Conservation (phyloP, 768 basidiomycete species). For the Tephrocybe sp. region DNA sequence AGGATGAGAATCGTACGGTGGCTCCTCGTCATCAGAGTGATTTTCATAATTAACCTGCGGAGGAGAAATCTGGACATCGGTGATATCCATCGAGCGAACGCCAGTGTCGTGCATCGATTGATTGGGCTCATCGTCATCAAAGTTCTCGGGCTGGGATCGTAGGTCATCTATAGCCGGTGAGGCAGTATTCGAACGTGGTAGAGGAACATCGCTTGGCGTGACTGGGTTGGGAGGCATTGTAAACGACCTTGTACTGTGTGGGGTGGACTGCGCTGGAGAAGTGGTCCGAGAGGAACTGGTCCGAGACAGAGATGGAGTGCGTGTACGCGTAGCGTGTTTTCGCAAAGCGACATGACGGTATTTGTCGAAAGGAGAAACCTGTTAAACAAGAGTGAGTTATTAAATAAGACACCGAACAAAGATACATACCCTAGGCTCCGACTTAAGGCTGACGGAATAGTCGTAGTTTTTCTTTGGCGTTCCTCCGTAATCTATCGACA, state of each 20-base stretch:
- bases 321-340: constrained; percentile 45
- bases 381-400: background rate
- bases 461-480: constrained; percentile 55
- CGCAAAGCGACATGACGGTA: constrained; percentile 63
- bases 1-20: constrained; percentile 13
- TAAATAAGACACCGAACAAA: background rate
- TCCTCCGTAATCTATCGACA: constrained; percentile 32
- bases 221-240: constrained; percentile 36
- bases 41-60: constrained; percentile 23
- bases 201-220: constrained; percentile 43
- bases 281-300: constrained; percentile 58
- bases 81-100: constrained; percentile 50
- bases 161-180: constrained; percentile 42
- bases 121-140: constrained; percentile 24
- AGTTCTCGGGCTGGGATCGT: constrained; percentile 17
- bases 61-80: constrained; percentile 48
- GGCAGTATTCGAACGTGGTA: constrained; percentile 49
- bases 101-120: constrained; percentile 31
- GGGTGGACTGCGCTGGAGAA: constrained; percentile 64
- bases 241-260: constrained; percentile 51
- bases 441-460: constrained; percentile 56
- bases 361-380: constrained; percentile 63
- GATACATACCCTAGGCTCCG: constrained; percentile 55
- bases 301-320: constrained; percentile 67
- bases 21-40: constrained; percentile 9